Evolutionary conservation across 768 basidiomycete species (phyloP).

Genomic region (Hygrophoropsis aurantiaca): DNA sequence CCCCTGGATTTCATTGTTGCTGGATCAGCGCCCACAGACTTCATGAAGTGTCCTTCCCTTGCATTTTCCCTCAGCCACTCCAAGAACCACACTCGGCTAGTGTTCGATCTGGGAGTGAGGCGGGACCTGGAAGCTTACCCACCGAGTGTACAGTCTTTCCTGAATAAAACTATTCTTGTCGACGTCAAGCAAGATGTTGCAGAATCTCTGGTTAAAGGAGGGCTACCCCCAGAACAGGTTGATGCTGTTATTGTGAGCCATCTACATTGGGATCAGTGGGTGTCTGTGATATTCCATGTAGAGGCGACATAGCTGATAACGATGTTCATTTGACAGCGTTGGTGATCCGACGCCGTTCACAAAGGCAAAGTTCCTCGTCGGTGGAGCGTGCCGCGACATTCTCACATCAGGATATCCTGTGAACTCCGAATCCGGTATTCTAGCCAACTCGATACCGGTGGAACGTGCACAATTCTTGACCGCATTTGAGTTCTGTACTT

Average conservation of each 20-base stretch:
- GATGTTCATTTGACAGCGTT: slow-evolving; percentile 46
- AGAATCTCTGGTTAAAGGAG: slow-evolving; percentile 48
- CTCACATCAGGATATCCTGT: slow-evolving; percentile 38
- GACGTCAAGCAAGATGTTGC: slow-evolving; percentile 28
- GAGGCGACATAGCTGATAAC: slow-evolving; percentile 43
- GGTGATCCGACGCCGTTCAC: slow-evolving; percentile 45
- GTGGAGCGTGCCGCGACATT: slow-evolving; percentile 32
- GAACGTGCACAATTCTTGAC: slow-evolving; percentile 35
- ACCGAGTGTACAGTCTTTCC: slow-evolving; percentile 20
- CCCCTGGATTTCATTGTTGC: slow-evolving; percentile 14
- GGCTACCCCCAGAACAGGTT: slow-evolving; percentile 42
- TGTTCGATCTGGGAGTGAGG: slow-evolving; percentile 57
- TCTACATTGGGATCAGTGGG: slow-evolving; percentile 47
- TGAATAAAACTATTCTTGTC: slow-evolving; percentile 21
- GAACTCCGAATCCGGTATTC: slow-evolving; percentile 32
- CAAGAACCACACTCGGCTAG: background rate
- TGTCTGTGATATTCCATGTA: slow-evolving; percentile 43
- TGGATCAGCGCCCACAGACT: slow-evolving; percentile 1
- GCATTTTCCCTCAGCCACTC: slow-evolving; percentile 14
- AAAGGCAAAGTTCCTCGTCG: slow-evolving; percentile 44
- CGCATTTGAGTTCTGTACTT: slow-evolving; percentile 26
- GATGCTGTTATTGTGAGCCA: slow-evolving; percentile 46
- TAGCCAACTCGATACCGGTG: slow-evolving; percentile 31
- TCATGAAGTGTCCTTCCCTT: slow-evolving; percentile 8
- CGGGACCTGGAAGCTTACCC: slow-evolving; percentile 43